These are phyloP conservation scores for Atkinsonella texensis DNA, from an alignment of 2,329 filamentous ascomycete genomes.

Conservation along the genomic window DNA sequence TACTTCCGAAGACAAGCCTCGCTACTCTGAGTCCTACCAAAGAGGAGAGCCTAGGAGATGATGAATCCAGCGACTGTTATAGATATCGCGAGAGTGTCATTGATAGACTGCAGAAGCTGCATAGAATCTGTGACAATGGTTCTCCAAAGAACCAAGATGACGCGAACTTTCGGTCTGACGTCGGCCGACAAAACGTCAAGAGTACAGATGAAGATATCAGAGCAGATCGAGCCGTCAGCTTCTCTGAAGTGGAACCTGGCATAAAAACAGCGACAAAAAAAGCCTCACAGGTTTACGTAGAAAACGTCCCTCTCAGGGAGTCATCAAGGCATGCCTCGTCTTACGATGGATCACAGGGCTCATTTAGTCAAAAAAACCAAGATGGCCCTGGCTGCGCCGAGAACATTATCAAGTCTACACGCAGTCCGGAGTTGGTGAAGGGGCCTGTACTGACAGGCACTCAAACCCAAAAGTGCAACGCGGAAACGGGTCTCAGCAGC, in stretches of 20 bases:
- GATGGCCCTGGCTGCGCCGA: background rate
- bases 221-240: background rate
- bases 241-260: background rate
- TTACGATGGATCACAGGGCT: background rate
- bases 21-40: slow-evolving; percentile 19
- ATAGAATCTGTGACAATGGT: too few relatives aligned
- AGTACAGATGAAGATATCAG: background rate
- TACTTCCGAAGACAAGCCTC: slow-evolving; percentile 13
- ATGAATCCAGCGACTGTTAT: slow-evolving; percentile 2
- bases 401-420: background rate
- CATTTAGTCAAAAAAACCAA: background rate
- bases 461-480: background rate
- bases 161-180: background rate
- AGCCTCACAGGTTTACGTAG: slow-evolving; percentile 6
- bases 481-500: background rate
- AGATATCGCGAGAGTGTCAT: background rate
- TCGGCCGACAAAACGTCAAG: background rate
- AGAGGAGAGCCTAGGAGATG: slow-evolving; percentile 18
- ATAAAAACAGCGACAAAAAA: background rate
- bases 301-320: slow-evolving; percentile 9
- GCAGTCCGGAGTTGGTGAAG: background rate
- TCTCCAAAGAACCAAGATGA: too few relatives aligned
- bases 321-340: slow-evolving; percentile 9
- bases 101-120: slow-evolving; percentile 2
- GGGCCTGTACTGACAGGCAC: background rate